phyloP scores from a whole-genome alignment of 2,329 filamentous ascomycete species.

The Onygena corvina region DNA sequence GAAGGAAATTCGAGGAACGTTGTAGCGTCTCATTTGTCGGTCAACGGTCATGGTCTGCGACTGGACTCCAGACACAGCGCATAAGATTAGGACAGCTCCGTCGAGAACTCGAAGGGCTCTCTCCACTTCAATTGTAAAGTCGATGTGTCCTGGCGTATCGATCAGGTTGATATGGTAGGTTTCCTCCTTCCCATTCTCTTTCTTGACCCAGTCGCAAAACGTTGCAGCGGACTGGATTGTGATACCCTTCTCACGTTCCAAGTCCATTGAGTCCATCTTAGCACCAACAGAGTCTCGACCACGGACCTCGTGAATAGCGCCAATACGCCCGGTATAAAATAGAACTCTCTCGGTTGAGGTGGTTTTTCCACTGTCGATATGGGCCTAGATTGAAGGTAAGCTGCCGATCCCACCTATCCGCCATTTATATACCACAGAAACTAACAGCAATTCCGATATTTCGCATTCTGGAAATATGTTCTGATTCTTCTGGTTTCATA shows the following conservation, averaged over 20 bases:
- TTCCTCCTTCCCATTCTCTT: conserved; percentile 68
- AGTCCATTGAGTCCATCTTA: conserved; percentile 99
- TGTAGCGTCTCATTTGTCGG: conserved; percentile 96
- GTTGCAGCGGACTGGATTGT: conserved; percentile 98
- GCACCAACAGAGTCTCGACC: conserved; percentile 90
- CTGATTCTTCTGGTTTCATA: conserved; percentile 65
- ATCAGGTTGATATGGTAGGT: conserved; percentile 98
- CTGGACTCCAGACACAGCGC: conserved; percentile 92
- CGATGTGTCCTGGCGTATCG: conserved; percentile 95
- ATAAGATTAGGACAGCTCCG: conserved; percentile 96
- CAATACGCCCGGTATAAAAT: conserved; percentile 95
- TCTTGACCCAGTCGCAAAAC: conserved; percentile 93
- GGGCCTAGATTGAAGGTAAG: conserved; percentile 41
- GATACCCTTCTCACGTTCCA: conserved; percentile 96
- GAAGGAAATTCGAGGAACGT: conserved; percentile 88
- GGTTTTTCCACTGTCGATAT: conserved; percentile 98
- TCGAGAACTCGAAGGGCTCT: conserved; percentile 87
- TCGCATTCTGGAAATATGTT: conserved; percentile 66
- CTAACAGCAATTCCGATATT: conserved; percentile 94
- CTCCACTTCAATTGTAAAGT: conserved; percentile 98
- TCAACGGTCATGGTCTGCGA: conserved; percentile 97
- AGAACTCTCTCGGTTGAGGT: conserved; percentile 92
- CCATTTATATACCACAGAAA: not conserved
- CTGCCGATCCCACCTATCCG: not conserved
- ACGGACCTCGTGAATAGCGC: conserved; percentile 82